Evolutionary conservation across 1,284 basidiomycete species (phyloP), one percentile per base, ranked within the genome.

Genomic region (Leccinum angustisporum): DNA sequence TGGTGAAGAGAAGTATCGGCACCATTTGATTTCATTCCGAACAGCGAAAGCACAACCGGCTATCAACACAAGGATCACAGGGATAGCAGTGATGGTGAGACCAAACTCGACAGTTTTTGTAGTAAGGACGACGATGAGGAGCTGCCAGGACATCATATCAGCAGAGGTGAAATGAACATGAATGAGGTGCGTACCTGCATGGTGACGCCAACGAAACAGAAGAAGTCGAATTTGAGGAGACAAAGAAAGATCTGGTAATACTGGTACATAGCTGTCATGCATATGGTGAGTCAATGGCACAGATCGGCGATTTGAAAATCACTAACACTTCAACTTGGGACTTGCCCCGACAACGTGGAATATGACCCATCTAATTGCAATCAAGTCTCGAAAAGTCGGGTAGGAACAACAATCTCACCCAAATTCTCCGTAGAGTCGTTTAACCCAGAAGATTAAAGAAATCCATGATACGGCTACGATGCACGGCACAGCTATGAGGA

Each of bases 161-260:
- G 31, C 13, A 30, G n/a, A 50, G 11, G 55, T n/a, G 5, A 38
- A 56, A 58, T 30, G 11, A 55, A 34, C 54, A 43, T 14, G 2
- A 55, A 54, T 33, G 30, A 21, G 7, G 11, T 54, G 61, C 77
- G 61, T 64, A 86, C 91, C 84, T 94, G 92, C 83, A 93, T 92
- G 7, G 91, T 92, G 40, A 93, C 88, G n/a, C 88, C 91, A 38
- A 83, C 82, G 72, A 94, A 93, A 74, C 84, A 87, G 78, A 94
- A 93, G 75, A 93, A 94, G 73, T 94, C 91, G 71, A 94, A 93
- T 73, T 94, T 93, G 67, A 94, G 83, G 52, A 94, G 81, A 71
- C 91, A 92, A 59, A 94, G 86, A 81, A 92, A 86, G 68, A 94
- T 85, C 73, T 93, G 89, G 70, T 94, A 94, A 76, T 81, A 91